Conservation (phyloP, 2,329 filamentous ascomycete genomes). For the Coleophoma cylindrospora region DNA sequence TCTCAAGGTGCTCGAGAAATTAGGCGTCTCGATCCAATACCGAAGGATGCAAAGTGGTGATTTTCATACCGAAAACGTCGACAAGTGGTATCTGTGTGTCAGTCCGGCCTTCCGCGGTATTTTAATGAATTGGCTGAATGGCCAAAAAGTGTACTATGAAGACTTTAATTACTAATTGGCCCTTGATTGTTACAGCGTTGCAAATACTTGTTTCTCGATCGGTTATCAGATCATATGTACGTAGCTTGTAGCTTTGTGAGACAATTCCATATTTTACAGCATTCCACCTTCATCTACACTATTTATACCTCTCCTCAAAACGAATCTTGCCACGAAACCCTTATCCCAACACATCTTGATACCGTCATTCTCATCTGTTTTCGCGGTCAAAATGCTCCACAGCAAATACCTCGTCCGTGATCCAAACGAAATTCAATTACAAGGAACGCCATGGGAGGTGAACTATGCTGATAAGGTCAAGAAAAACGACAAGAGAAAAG, state of each 20-base stretch:
- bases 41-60: constrained; percentile 44
- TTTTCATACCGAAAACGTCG: constrained; percentile 27
- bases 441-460: too few species aligned
- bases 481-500: too few species aligned
- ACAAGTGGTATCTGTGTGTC: constrained; percentile 56
- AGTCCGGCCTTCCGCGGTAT: constrained; percentile 41
- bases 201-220: background rate
- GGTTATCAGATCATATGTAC: background rate
- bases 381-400: too few species aligned
- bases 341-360: too few species aligned
- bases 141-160: constrained; percentile 40
- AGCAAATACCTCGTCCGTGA: too few species aligned
- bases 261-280: background rate
- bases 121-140: constrained; percentile 42
- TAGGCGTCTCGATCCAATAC: constrained; percentile 29
- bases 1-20: constrained; percentile 22
- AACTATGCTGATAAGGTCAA: too few species aligned
- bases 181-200: background rate
- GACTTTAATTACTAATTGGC: constrained; percentile 35
- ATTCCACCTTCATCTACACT: background rate
- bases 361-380: too few species aligned
- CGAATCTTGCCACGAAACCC: background rate
- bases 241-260: background rate
- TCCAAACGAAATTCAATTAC: too few species aligned
- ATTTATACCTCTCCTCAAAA: background rate